phyloP scores from a whole-genome alignment of 441 rosid species.

The Populus hybrid region DNA sequence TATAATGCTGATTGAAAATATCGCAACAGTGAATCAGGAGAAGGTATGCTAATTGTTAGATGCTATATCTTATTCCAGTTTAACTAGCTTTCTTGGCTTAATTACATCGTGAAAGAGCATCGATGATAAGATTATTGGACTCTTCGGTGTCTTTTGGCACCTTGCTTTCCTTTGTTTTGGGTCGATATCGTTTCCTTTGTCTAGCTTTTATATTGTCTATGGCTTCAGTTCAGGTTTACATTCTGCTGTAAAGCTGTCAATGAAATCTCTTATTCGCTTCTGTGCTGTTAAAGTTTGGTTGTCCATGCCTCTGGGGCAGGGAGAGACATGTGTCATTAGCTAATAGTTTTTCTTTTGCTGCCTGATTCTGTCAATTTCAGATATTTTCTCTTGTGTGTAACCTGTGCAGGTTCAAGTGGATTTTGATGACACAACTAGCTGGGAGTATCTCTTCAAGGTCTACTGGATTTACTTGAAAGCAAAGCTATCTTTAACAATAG shows the following conservation, averaged over 20 bases:
- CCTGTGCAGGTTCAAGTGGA: constrained; percentile 88
- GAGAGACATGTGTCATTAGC: not conserved
- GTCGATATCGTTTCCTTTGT: not conserved
- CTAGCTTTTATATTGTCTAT: not conserved
- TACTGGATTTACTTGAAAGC: constrained; percentile 85
- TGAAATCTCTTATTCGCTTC: not conserved
- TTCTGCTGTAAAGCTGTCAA: not conserved
- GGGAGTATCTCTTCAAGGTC: constrained; percentile 99
- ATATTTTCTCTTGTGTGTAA: constrained; percentile 10
- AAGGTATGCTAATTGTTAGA: constrained; percentile 40
- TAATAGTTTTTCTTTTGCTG: not conserved
- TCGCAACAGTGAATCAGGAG: constrained; percentile 46
- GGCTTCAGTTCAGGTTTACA: not conserved
- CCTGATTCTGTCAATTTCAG: constrained; percentile 1
- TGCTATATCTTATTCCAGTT: not conserved
- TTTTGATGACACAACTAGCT: constrained; percentile 95
- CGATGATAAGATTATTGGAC: constrained; percentile 6
- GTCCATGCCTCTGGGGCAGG: not conserved
- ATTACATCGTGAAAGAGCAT: constrained; percentile 17
- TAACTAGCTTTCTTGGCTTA: constrained; percentile 9
- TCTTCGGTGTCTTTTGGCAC: constrained; percentile 8
- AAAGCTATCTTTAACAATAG: constrained; percentile 62
- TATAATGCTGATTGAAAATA: constrained; percentile 82
- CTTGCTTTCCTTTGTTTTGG: constrained; percentile 15
- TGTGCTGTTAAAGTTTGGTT: not conserved